Base-by-base conservation (phyloP, 805 yeast genomes). In the Pichia thaimueangensis region DNA sequence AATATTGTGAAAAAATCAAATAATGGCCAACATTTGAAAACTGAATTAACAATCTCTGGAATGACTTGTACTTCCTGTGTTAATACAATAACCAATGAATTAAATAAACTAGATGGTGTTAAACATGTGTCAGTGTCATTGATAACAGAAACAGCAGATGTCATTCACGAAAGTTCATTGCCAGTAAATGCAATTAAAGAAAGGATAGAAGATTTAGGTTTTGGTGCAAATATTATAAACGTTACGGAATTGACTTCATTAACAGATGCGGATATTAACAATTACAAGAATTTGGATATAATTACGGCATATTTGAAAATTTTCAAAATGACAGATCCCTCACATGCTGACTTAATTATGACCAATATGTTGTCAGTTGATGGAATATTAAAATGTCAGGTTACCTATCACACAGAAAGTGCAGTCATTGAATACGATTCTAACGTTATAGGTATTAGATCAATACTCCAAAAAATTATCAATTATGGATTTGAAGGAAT, bases 61-160 rank as follows among this genome's bases (percentile, higher is more conserved):
- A 82, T 84, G 59, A 77, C 87, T 0, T 84, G 93, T 60, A 78
- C 85, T 8, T 74, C 86, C 0, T 58, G 94, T 61, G 76, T 76
- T 1, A 69, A 69, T 31, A 65, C 89, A 0, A 73, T 85, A 10
- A 61, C 67, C 9, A 60, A 67, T 8, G 69, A 74, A 25, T 75
- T 66, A 21, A 56, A 56, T 27, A 70, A 65, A 5, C 53, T 81
- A 5, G 23, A 21, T 7, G 56, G 54, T 15, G 51, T 53, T 2
- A 24, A 32, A 5, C 15, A 39, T 5, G 84, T 72, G 0, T 66
- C 71, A 2, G 83, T 88, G 1, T 82, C 95, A 1, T 68, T 85
- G 19, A 65, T 84, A 4, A 84, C 94, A 0, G 88, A 83, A 51
- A 72, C 73, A 25, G 95, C 87, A 3, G 53, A 62, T n/a, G 71